phyloP scores from a whole-genome alignment of 1,284 basidiomycete species.

The Phellopilus nigrolimitatus region DNA sequence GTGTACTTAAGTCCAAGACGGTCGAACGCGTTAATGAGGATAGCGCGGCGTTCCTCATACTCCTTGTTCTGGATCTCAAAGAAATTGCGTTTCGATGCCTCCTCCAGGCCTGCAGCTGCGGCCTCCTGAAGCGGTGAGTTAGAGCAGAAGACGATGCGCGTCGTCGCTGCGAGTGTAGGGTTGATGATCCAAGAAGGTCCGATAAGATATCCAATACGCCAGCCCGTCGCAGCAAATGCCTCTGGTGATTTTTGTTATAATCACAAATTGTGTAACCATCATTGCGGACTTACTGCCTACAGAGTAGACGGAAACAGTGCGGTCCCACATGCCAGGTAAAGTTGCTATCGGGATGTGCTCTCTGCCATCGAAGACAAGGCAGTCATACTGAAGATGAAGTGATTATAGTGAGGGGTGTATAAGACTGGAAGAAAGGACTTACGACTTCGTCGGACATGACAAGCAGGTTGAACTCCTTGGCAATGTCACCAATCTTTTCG shows the following conservation, averaged over 20 bases:
- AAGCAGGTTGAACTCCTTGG: conserved; percentile 89
- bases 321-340: conserved; percentile 98
- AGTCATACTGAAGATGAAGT: conserved; percentile 70
- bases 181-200: conserved; percentile 80
- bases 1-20: conserved; percentile 84
- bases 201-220: conserved; percentile 96
- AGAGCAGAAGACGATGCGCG: conserved; percentile 92
- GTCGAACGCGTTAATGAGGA: conserved; percentile 80
- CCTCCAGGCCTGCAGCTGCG: conserved; percentile 80
- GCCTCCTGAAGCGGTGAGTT: conserved; percentile 94
- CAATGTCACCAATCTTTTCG: conserved; percentile 78
- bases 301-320: conserved; percentile 79
- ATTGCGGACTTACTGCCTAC: conserved; percentile 57
- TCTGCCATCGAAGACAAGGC: conserved; percentile 83
- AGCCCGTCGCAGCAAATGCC: conserved; percentile 97
- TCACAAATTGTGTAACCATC: conserved; percentile 6
- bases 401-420: conserved; percentile 10
- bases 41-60: conserved; percentile 76
- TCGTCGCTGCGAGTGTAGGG: conserved; percentile 86
- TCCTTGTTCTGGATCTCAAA: conserved; percentile 76
- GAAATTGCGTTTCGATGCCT: conserved; percentile 69
- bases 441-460: conserved; percentile 97
- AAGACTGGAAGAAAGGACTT: conserved; percentile 29
- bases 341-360: conserved; percentile 90
- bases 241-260: conserved; percentile 40